Evolutionary conservation across 2,329 filamentous ascomycete species (phyloP), one percentile per base, ranked within the genome.

Genomic region (Alternaria postmessia): DNA sequence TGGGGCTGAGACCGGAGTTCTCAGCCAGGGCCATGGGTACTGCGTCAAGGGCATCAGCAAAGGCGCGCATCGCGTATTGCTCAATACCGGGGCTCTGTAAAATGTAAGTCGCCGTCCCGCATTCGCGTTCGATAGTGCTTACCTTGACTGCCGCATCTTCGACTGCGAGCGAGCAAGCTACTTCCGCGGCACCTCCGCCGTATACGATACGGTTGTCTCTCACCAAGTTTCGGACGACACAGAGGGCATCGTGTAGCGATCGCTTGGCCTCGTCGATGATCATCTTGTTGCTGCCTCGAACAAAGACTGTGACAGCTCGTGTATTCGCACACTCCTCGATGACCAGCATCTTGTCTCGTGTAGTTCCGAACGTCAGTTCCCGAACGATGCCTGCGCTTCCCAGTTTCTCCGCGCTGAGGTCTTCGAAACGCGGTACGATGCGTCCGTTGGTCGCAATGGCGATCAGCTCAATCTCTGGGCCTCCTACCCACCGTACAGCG

Each of bases 261-360:
- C 96, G 89, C 85, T 97, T 97, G 55, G 96, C 96, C 82, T 99
- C 96, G 77, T 99, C 96, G 78, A 99, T 98, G 79, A 99, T 97
- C 95, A 99, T 99, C 86, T 98, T 99, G 87, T 99, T 99, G 85
- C 93, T 96, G 75, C 95, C 95, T 75, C 95, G 87, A 62, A 99
- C 92, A 80, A 99, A 99, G 56, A 96, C 89, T 3, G 95, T 99
- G 62, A 99, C 96, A 44, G 95, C 95, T 73, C 95, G 87, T 59
- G 93, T 97, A 84, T 99, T 99, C 75, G 96, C 95, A 78, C 95
- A 99, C 82, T 99, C 95, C 83, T 99, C 96, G 72, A 99, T 99
- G 58, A 99, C 92, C 72, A 99, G 85, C 95, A 99, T 99, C 88
- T 99, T 98, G 82, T 99, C 95, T 75, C 95, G 88, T 43, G 95